A percentile compares a stretch with the other conserved stretches of the same genome.
phyloP scores from a whole-genome alignment of 371 early-diverging fungal species.

The Rhizopus microsporus region DNA sequence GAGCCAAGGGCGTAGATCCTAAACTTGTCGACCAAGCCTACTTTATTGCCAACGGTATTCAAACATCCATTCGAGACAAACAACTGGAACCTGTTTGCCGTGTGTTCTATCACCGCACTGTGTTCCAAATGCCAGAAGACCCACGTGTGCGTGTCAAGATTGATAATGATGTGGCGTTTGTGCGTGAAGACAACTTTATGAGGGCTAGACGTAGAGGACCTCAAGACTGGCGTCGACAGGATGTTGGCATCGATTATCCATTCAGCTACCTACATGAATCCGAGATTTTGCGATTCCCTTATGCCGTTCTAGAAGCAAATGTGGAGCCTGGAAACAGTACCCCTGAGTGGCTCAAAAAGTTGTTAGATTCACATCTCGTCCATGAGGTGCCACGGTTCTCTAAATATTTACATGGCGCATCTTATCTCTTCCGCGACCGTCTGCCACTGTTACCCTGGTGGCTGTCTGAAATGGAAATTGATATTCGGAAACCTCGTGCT shows the following conservation, averaged over 20 bases:
- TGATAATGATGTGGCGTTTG: slow-evolving; percentile 97
- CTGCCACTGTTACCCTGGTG: slow-evolving; percentile 97
- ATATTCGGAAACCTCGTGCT: slow-evolving; percentile 76
- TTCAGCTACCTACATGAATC: slow-evolving; percentile 78
- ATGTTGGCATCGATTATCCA: slow-evolving; percentile 87
- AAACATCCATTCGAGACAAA: slow-evolving; percentile 73
- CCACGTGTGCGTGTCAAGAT: slow-evolving; percentile 92
- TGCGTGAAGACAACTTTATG: slow-evolving; percentile 90
- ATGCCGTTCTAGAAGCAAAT: slow-evolving; percentile 98
- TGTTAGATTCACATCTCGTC: slow-evolving; percentile 88
- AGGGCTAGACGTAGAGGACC: slow-evolving; percentile 62
- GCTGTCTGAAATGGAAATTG: slow-evolving; percentile 93
- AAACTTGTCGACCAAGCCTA: slow-evolving; percentile 74
- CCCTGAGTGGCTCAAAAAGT: slow-evolving; percentile 91
- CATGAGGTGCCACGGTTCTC: slow-evolving; percentile 98
- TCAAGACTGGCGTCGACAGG: slow-evolving; percentile 89
- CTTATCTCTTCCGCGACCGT: slow-evolving; percentile 83
- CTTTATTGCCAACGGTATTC: slow-evolving; percentile 80
- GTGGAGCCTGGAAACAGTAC: slow-evolving; percentile 79
- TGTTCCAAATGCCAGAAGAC: slow-evolving; percentile 97
- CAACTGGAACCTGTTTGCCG: slow-evolving; percentile 78
- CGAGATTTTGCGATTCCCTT: slow-evolving; percentile 93
- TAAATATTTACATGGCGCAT: slow-evolving; percentile 97
- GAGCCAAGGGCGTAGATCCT: slow-evolving; percentile 71
- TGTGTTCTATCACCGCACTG: slow-evolving; percentile 96